Conservation (phyloP, 148 eudicot genomes). For the Camellia sinensis region DNA sequence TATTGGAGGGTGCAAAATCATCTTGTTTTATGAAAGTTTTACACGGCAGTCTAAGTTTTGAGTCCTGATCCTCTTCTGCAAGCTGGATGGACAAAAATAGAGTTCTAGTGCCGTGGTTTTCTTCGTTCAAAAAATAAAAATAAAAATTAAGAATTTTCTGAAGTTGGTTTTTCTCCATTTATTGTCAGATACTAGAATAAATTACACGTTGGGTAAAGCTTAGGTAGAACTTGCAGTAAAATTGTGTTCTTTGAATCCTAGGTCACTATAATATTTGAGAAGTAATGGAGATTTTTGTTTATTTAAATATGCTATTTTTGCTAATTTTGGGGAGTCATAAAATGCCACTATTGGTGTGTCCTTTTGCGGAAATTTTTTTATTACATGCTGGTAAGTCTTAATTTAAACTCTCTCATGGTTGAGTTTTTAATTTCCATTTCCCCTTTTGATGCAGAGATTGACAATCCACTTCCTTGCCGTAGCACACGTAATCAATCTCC, state of each 20-base stretch:
- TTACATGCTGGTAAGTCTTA: not conserved
- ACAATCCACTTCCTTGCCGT: slow-evolving; percentile 63
- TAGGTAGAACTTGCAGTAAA: not conserved
- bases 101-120: no score
- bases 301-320: not conserved
- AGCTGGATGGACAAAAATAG: not conserved
- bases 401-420: not conserved
- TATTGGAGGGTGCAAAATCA: not conserved
- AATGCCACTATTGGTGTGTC: not conserved
- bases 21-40: not conserved
- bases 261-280: not conserved
- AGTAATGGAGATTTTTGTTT: not conserved
- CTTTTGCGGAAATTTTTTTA: not conserved
- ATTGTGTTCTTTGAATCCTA: not conserved
- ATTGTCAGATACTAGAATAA: not conserved
- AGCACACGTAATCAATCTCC: slow-evolving; percentile 43
- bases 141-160: not conserved
- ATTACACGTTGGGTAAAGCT: not conserved
- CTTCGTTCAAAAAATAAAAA: no score
- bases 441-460: slow-evolving; percentile 49
- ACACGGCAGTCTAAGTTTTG: not conserved
- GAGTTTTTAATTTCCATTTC: slow-evolving; percentile 10
- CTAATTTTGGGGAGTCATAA: not conserved
- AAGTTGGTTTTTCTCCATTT: not conserved
- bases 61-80: not conserved